These are phyloP conservation scores for Arachnopeziza araneosa DNA, from an alignment of 2,329 filamentous ascomycete species.

Conservation along the genomic window DNA sequence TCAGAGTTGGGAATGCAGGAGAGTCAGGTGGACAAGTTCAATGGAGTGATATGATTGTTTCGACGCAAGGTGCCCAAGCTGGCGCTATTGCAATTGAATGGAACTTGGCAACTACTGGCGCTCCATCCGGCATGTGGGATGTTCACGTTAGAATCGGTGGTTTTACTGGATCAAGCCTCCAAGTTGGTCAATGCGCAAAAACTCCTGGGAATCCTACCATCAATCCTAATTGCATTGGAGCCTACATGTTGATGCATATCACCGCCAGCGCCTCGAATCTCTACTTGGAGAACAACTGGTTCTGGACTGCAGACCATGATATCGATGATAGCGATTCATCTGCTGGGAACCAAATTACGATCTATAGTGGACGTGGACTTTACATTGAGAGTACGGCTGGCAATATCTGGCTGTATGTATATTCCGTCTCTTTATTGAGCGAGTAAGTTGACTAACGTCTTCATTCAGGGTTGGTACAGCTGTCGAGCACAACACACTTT, in stretches of 20 bases:
- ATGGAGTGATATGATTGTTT: constrained; percentile 56
- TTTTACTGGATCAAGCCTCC: constrained; percentile 42
- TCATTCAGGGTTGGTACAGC: constrained; percentile 50
- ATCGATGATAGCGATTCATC: constrained; percentile 24
- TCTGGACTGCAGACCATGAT: constrained; percentile 42
- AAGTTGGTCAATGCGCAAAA: constrained; percentile 61
- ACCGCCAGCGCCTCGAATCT: constrained; percentile 36
- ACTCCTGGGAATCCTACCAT: constrained; percentile 32
- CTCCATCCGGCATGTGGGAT: constrained; percentile 45
- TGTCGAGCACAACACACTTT: constrained; percentile 46
- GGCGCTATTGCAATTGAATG: constrained; percentile 62
- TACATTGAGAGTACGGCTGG: constrained; percentile 32
- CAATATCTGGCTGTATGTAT: constrained; percentile 44
- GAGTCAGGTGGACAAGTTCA: constrained; percentile 51
- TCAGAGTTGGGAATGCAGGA: constrained; percentile 47
- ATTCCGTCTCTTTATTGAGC: constrained; percentile 42
- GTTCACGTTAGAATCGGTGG: constrained; percentile 36
- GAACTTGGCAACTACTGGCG: constrained; percentile 43
- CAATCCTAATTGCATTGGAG: constrained; percentile 31
- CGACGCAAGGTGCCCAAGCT: constrained; percentile 33
- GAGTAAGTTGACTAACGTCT: constrained; percentile 59
- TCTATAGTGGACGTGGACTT: constrained; percentile 41
- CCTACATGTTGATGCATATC: constrained; percentile 33
- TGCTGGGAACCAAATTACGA: constrained; percentile 49
- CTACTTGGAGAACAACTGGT: constrained; percentile 45